These are phyloP conservation scores for Colletotrichum godetiae DNA, from an alignment of 2,329 filamentous ascomycete species.

Conservation along the genomic window DNA sequence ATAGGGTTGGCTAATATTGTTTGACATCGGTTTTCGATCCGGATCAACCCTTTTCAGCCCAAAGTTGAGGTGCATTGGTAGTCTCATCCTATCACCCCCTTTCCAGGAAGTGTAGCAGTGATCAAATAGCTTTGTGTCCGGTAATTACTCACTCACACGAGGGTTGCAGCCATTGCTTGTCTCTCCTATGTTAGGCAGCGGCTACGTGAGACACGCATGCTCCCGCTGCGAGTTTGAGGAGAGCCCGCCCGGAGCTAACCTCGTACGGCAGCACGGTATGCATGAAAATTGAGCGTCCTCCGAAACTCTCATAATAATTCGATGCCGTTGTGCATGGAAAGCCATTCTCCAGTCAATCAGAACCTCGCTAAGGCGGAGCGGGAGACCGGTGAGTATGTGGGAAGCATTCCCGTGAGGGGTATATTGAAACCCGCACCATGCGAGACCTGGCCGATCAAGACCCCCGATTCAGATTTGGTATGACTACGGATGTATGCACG, in stretches of 20 bases:
- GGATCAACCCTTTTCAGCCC: background rate
- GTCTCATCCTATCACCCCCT: background rate
- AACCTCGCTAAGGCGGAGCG: background rate
- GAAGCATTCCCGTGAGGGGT: background rate
- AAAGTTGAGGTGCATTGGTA: background rate
- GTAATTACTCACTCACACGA: background rate
- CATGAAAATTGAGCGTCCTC: background rate
- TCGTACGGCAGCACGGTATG: background rate
- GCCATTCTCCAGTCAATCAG: background rate
- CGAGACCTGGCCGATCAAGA: background rate
- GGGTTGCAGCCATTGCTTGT: background rate
- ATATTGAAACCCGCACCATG: background rate
- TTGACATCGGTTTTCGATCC: background rate
- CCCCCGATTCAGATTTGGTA: background rate
- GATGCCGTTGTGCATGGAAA: fast-evolving
- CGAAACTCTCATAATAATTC: fast-evolving
- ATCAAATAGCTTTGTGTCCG: fast-evolving
- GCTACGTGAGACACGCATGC: background rate
- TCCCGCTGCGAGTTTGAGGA: background rate
- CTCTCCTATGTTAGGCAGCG: background rate
- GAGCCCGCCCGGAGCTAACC: background rate
- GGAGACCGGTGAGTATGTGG: background rate
- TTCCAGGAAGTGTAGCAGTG: fast-evolving
- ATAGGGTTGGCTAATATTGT: fast-evolving
- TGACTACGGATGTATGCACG: fast-evolving